Evolutionary conservation across 2,329 filamentous ascomycete species (phyloP), one percentile per base, ranked within the genome.

Genomic region (Colletotrichum theobromicola): DNA sequence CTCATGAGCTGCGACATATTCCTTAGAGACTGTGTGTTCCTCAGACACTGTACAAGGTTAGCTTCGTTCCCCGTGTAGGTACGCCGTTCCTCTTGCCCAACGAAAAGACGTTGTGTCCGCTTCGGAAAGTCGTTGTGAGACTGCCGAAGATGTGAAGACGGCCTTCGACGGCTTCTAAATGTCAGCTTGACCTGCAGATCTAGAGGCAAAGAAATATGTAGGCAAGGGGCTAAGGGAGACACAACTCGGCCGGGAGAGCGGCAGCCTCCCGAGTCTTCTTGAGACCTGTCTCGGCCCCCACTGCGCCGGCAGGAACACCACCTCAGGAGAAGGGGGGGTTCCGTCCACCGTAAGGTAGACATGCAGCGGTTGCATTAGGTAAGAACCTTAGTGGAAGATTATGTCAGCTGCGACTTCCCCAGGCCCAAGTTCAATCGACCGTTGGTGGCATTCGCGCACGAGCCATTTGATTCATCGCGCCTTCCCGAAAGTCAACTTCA

Each of bases 261-360:
- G 62, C 62, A 32, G 62, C 62, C 37, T 64, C 62, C 62, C 62
- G 62, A 53, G 42, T 16, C 0, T 21, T 32, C 42, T 53, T 50
- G 16, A 58, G 64, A 67, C 64, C 50, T 67, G 50, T 67, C 64
- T 67, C 64, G 64, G 64, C 64, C 64, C 46, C 64, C 64, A 58
- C 64, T 66, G 30, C 60, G 60, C 60, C 60, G 42, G 42, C 24
- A 50, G 42, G 42, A 50, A 24, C 42, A 50, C 42, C 42, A 46
- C 10, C 42, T 46, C n/a, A 46, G n/a, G 42, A 21, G 42, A 46
- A 46, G 42, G 42, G 42, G 42, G 5, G 16, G 5, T 46, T 46
- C n/a, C 42, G n/a, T 46, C 42, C 42, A n/a, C 42, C 42, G 42
- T 46, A n/a, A n/a, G n/a, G n/a, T n/a, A 50, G 42, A n/a, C 16